Evolutionary conservation across 768 basidiomycete genomes (phyloP), one percentile per base, ranked within the genome.

Genomic region (Tylopilus rubrobrunneus): DNA sequence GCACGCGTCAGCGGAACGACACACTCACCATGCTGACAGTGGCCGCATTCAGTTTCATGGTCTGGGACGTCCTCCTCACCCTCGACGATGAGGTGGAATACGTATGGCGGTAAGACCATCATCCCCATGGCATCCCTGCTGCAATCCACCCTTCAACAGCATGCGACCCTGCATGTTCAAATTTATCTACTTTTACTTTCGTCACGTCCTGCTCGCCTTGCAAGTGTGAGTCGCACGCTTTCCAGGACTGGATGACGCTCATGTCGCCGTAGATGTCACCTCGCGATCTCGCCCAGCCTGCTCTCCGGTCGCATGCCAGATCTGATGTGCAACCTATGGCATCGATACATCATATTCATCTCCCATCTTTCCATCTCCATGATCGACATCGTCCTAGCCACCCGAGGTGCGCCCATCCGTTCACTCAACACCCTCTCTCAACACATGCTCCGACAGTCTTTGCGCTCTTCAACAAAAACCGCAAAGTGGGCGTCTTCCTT

Each of bases 391-490:
- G 51, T 67, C 39, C 53, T 70, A 48, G 63, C 58, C 12, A 45
- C 48, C 7, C 62, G 70, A 45, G 58, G 70, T 71, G 23, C 21
- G 25, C 19, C 37, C 34, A n/a, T 10, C 9, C 14, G 14, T 25
- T 36, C 17, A 27, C 5, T 46, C 27, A 17, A 7, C 3, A 3
- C 15, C 8, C 3, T 10, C n/a, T 21, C 25, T 37, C 15, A 23
- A 27, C 7, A 12, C 17, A 19, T 14, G 9, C 51, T 19, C 28
- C 11, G 7, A n/a, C 15, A 64, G 67, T 66, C 3, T 66, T 55
- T 45, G 64, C 58, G 0, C 48, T 67, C 3, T 80, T 74, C 54
- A 71, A 76, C 53, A 71, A 67, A n/a, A 70, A 69, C 48, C 58
- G 48, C 15, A 48, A 31, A 33, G 56, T 78, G 36, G 65, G 62